Evolutionary conservation across 352 stramenopile genomes (phyloP), one percentile per base, ranked within the genome.

Genomic region (Blastocystis sp.): DNA sequence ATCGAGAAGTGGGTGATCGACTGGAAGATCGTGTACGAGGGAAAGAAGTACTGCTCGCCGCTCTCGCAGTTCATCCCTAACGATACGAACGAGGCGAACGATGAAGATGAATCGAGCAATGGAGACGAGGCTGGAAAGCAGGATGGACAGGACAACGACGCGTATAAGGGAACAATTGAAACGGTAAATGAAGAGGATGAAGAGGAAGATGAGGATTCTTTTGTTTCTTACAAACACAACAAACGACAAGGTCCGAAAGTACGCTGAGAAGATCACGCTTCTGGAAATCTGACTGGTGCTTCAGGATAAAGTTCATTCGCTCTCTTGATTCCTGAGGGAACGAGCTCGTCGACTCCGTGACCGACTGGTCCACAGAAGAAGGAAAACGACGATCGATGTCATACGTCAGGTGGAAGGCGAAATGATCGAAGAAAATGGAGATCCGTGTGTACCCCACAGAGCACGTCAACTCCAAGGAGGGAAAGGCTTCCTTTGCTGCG

Each of bases 1-100:
- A 89, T 89, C 47, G 78, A 89, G 66, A 89, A 89, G 26, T 89
- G 78, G 78, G 63, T 79, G 43, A 78, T 89, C 30, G 78, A 89
- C 45, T 79, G 63, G 78, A 79, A 65, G 43, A 79, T 89, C 26
- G 34, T 41, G 8, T 59, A 76, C 55, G 78, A 89, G 30, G 78
- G 78, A 79, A 89, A 89, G 78, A 89, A 76, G 66, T 89, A 89
- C 39, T 65, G 55, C 45, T 59, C 78, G 3, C 78, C 78, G 1
- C 26, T 85, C 18, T 68, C 53, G 8, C 73, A 85, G 50, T 45
- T 54, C 50, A 37, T 68, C 0, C 45, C 34, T 9, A 47, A 66
- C 56, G 56, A 85, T 24, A 63, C 69, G 13, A 34, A 34, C 30
- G 63, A 37, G 5, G 50, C 50, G 11, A n/a, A 1, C 11, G 50